A percentile compares a stretch with the other conserved stretches of the same genome.
Conservation (phyloP, 371 early-diverging fungal genomes). For the Lichtheimia hyalospora region DNA sequence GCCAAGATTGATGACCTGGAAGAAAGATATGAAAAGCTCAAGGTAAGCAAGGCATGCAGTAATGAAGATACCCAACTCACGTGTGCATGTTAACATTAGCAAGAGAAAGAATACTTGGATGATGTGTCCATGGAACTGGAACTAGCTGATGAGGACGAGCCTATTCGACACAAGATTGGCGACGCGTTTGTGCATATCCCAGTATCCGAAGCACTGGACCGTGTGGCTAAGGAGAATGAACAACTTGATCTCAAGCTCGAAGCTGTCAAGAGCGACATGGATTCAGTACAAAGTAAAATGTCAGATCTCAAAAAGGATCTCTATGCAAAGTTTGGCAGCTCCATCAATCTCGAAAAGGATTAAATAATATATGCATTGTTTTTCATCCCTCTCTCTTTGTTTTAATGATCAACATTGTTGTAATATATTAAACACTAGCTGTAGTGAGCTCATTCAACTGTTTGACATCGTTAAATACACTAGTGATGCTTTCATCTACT, state of each 20-base stretch:
- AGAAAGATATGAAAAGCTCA: slow-evolving; percentile 74
- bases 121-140: slow-evolving; percentile 91
- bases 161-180: slow-evolving; percentile 83
- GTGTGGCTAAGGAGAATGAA: slow-evolving; percentile 65
- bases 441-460: neutral
- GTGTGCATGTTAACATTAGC: slow-evolving; percentile 15
- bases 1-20: slow-evolving; percentile 77
- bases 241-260: slow-evolving; percentile 63
- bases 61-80: neutral
- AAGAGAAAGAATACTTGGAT: slow-evolving; percentile 91
- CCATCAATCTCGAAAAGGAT: slow-evolving; percentile 91
- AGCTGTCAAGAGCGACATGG: slow-evolving; percentile 65
- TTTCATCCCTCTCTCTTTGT: neutral
- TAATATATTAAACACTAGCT: neutral
- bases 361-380: slow-evolving; percentile 23
- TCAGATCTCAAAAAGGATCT: slow-evolving; percentile 79
- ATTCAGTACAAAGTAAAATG: slow-evolving; percentile 73
- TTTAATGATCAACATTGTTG: neutral
- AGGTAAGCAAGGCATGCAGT: slow-evolving; percentile 49
- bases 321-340: slow-evolving; percentile 91
- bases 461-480: slow-evolving; percentile 45
- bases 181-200: slow-evolving; percentile 85
- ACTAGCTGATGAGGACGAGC: slow-evolving; percentile 90
- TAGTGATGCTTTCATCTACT: slow-evolving; percentile 51
- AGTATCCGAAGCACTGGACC: slow-evolving; percentile 72